Percentiles rank a stretch among this genome's conserved stretches.
phyloP scores from a whole-genome alignment of 331 rosid species.

The Saraca asoca region DNA sequence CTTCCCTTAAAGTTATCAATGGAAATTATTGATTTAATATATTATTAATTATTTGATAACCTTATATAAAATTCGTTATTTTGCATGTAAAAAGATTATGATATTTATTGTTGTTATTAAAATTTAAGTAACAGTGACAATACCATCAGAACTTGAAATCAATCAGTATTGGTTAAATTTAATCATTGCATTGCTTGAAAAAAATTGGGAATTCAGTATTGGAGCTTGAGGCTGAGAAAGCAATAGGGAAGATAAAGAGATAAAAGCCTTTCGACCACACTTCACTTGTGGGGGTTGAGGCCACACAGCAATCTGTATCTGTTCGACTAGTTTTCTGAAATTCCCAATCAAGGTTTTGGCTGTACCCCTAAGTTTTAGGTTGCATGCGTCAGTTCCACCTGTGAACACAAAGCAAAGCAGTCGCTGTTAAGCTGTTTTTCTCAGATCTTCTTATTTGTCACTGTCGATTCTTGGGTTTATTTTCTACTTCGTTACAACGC shows the following conservation, averaged over 20 bases:
- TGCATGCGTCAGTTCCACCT: not conserved
- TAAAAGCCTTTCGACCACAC: conserved; percentile 57
- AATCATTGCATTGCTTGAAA: too few relatives aligned
- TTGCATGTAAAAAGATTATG: too few relatives aligned
- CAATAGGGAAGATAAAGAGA: conserved; percentile 58
- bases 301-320: conserved; percentile 45
- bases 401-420: not conserved
- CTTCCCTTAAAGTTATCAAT: too few relatives aligned
- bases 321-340: not conserved
- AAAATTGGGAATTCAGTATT: not conserved
- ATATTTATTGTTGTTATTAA: too few relatives aligned
- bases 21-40: too few relatives aligned
- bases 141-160: too few relatives aligned
- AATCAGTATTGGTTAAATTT: too few relatives aligned
- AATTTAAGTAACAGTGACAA: too few relatives aligned
- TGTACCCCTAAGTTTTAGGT: conserved; percentile 8
- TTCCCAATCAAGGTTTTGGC: conserved; percentile 4
- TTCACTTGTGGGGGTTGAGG: conserved; percentile 26
- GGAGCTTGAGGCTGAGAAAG: conserved; percentile 58
- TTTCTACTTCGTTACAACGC: not conserved
- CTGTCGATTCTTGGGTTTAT: too few relatives aligned
- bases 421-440: not conserved
- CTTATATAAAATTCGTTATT: too few relatives aligned
- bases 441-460: not conserved
- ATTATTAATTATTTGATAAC: too few relatives aligned